Evolutionary conservation across 2,329 filamentous ascomycete species (phyloP), one percentile per base, ranked within the genome.

Genomic region (Sclerotinia glacialis): DNA sequence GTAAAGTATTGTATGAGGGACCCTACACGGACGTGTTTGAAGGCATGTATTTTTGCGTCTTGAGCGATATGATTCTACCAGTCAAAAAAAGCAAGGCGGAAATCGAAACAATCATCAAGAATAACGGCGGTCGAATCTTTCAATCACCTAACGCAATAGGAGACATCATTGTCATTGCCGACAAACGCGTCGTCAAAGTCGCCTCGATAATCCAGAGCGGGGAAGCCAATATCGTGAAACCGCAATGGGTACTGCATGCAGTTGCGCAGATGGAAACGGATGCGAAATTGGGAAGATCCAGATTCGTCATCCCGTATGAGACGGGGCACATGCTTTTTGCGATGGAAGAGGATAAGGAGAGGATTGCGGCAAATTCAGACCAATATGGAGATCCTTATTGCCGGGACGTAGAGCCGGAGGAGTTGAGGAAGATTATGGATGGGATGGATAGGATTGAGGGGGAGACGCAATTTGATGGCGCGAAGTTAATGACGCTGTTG

Each of bases 331-430:
- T 98, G 72, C 89, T 95, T 69, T 86, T 89, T 73, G 86, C 86
- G 0, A 85, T 83, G 0, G 83, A 87, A 5, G 82, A 80, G 1
- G 81, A 87, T 65, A 78, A 79, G 50, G 80, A 80, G 8, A 80
- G 81, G 9, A 85, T 89, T 12, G 81, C 84, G 47, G 78, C 79
- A 3, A 91, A 89, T 70, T 83, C 89, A 2, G 95, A 99, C 76
- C 80, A 83, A 64, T 95, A 86, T 72, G 90, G 90, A 0, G 95
- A 99, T 76, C 93, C 92, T 74, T 98, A 91, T 77, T 84, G 87
- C 0, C 83, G 93, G 5, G 87, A 96, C 72, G 79, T 89, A 11
- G 82, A 81, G 0, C 72, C 84, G 0, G 83, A 86, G 1, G 90
- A 94, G 72, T 81, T 97, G 58, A 80, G 77, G 49, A 75, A 76